Conservation (phyloP, 129 eudicot genomes). For the Flaveria bidentis region DNA sequence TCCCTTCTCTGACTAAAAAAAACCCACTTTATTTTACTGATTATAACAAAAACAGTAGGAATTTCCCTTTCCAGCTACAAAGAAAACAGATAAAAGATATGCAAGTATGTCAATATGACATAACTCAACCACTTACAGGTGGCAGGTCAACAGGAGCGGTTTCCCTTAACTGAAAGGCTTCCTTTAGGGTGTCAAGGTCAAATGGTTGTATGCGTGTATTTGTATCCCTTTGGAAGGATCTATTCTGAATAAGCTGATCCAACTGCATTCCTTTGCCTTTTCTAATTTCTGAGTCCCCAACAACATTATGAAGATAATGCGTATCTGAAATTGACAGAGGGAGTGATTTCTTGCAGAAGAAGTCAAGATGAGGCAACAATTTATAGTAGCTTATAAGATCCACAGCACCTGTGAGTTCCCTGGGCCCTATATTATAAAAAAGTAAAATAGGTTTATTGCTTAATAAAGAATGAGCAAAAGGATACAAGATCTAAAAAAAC, state of each 20-base stretch:
- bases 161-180: slow-evolving; percentile 80
- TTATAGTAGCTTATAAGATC: slow-evolving; percentile 78
- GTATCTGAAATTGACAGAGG: slow-evolving; percentile 53
- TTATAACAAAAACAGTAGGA: not conserved
- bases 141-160: slow-evolving; percentile 72
- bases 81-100: not conserved
- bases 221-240: slow-evolving; percentile 42
- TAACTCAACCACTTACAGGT: slow-evolving; percentile 45
- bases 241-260: slow-evolving; percentile 66
- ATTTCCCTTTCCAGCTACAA: not conserved
- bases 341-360: slow-evolving; percentile 89
- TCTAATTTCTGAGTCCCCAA: slow-evolving; percentile 82
- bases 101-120: not conserved
- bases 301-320: slow-evolving; percentile 86
- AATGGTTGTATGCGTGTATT: slow-evolving; percentile 67
- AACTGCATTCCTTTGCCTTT: slow-evolving; percentile 92
- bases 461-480: not conserved
- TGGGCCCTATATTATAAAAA: slow-evolving; percentile 48
- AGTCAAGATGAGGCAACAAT: slow-evolving; percentile 72
- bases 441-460: slow-evolving; percentile 6
- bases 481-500: not conserved
- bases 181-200: slow-evolving; percentile 60
- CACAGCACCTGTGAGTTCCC: slow-evolving; percentile 84
- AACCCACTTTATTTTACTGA: not conserved
- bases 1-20: slow-evolving; percentile 74